Conservation (phyloP, 2,329 filamentous ascomycete genomes). For the Microcyclosporella mali region DNA sequence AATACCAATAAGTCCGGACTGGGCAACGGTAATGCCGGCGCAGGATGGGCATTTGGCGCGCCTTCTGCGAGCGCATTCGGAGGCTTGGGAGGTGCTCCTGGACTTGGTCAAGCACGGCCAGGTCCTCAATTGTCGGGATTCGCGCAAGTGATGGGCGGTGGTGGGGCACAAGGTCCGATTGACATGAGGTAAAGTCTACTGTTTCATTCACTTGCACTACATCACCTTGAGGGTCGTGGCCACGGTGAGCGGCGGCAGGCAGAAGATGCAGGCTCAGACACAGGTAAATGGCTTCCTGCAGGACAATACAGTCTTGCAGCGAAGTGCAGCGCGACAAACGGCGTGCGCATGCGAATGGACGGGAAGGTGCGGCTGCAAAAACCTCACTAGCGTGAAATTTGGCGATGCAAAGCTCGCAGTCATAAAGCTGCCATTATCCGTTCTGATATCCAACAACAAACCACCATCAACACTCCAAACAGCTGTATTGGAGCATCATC, state of each 20-base stretch:
- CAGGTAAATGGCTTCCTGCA: background rate
- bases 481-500: no score
- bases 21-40: conserved; percentile 42
- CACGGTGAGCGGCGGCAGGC: conserved; percentile 1
- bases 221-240: background rate
- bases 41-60: conserved; percentile 53
- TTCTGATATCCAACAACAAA: no score
- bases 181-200: conserved; percentile 31
- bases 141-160: conserved; percentile 32
- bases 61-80: conserved; percentile 42
- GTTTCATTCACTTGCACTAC: conserved; percentile 1
- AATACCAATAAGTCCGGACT: conserved; percentile 29
- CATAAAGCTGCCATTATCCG: background rate
- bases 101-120: conserved; percentile 20
- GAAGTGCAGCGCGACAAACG: background rate
- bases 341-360: conserved; percentile 1
- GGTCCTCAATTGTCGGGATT: conserved; percentile 27
- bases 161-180: conserved; percentile 27
- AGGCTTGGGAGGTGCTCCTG: conserved; percentile 18
- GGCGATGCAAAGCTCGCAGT: background rate
- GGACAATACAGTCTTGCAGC: no score
- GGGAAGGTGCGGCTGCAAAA: background rate
- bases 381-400: background rate
- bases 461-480: no score
- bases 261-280: background rate